phyloP scores from a whole-genome alignment of 2,329 filamentous ascomycete genomes.

The Colletotrichum sp. region DNA sequence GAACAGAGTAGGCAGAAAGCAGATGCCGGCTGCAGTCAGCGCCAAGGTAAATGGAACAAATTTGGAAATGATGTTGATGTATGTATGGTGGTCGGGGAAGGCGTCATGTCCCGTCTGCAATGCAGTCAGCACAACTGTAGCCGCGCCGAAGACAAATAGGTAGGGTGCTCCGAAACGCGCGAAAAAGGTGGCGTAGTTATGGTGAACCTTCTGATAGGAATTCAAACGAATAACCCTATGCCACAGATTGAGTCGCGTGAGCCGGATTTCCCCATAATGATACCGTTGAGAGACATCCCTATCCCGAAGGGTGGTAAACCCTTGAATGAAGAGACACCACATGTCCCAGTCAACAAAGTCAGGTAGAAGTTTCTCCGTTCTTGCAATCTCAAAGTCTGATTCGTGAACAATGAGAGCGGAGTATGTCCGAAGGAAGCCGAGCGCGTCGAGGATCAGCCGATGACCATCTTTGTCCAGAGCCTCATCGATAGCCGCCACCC shows the following conservation, averaged over 20 bases:
- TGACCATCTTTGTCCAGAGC: neutral
- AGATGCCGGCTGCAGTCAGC: neutral
- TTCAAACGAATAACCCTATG: slow-evolving; percentile 23
- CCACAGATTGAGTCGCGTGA: slow-evolving; percentile 26
- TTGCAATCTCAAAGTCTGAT: slow-evolving; percentile 39
- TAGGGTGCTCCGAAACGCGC: slow-evolving; percentile 26
- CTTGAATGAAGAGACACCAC: slow-evolving; percentile 21
- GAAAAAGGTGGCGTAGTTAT: slow-evolving; percentile 28
- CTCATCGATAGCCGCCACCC: slow-evolving; percentile 8
- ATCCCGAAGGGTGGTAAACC: slow-evolving; percentile 14
- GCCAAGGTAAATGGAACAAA: neutral
- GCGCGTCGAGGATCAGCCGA: slow-evolving; percentile 17
- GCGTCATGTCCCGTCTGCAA: neutral
- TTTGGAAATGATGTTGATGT: neutral
- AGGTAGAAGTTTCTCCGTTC: slow-evolving; percentile 11
- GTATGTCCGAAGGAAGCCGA: slow-evolving; percentile 40
- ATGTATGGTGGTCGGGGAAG: neutral
- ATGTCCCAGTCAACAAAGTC: slow-evolving; percentile 20
- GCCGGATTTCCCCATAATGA: slow-evolving; percentile 4
- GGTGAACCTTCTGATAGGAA: slow-evolving; percentile 24
- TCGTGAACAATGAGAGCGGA: slow-evolving; percentile 32
- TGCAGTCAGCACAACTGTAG: slow-evolving; percentile 25
- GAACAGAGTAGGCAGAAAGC: neutral
- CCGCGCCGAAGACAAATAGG: slow-evolving; percentile 27
- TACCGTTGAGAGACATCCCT: slow-evolving; percentile 23